Evolutionary conservation across 139 green algal genomes (phyloP).

Genomic region (Chlamydomonas applanata): DNA sequence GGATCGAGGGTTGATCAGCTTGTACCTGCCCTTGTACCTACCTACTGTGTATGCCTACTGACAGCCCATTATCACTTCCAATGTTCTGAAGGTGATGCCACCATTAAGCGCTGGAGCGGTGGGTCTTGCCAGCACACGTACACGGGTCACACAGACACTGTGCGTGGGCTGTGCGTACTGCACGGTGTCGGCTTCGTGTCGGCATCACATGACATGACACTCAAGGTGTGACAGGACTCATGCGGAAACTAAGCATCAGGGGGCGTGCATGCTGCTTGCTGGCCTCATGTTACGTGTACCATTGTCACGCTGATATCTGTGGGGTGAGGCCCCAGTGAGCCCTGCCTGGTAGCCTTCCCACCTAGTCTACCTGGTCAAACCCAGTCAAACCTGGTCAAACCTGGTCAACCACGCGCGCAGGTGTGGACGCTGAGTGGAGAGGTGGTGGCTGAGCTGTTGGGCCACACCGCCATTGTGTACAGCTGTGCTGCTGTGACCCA

Average conservation of each 20-base stretch:
- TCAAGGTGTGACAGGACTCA: conserved; percentile 30
- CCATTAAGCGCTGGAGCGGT: conserved; percentile 9
- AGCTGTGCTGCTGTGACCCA: background rate
- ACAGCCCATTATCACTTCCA: too few species aligned
- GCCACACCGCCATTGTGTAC: conserved; percentile 91
- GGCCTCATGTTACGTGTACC: too few species aligned
- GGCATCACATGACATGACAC: conserved; percentile 86
- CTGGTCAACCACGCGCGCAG: background rate
- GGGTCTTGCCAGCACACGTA: conserved; percentile 59
- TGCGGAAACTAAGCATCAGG: background rate
- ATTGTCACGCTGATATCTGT: too few species aligned
- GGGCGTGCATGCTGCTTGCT: too few species aligned
- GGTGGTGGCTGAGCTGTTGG: conserved; percentile 64
- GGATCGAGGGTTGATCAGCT: too few species aligned
- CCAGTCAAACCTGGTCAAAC: background rate
- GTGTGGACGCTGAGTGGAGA: conserved; percentile 38
- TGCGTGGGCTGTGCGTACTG: conserved; percentile 61
- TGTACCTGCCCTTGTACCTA: too few species aligned
- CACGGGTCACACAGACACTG: conserved; percentile 79
- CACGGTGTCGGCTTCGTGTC: conserved; percentile 83
- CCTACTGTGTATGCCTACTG: too few species aligned
- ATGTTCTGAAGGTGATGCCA: background rate
- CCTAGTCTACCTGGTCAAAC: too few species aligned
- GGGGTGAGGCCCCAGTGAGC: too few species aligned
- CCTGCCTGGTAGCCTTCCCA: too few species aligned